Evolutionary conservation across 352 stramenopile species (phyloP).

Genomic region (Phytopythium cucurbitacearum): DNA sequence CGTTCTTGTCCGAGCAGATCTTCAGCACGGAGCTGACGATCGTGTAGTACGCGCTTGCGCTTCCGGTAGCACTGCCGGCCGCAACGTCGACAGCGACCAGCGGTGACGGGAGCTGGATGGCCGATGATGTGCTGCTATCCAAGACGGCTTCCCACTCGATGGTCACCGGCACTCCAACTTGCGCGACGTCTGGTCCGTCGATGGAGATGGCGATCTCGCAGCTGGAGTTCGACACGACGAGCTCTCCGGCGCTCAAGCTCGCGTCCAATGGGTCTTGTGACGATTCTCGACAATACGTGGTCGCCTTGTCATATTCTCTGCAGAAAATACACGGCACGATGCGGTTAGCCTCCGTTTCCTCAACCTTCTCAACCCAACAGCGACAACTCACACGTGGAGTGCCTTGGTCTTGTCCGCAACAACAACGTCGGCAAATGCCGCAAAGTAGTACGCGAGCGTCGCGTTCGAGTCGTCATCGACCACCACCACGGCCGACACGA

Average conservation of each 20-base stretch:
- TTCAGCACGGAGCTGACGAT: constrained; percentile 42
- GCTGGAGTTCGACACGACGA: constrained; percentile 28
- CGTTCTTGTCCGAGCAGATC: constrained; percentile 26
- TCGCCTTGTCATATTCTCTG: constrained; percentile 25
- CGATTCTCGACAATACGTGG: constrained; percentile 48
- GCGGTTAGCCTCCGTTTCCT: constrained; percentile 1
- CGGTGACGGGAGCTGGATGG: constrained; percentile 41
- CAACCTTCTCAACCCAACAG: neutral
- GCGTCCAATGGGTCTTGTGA: constrained; percentile 28
- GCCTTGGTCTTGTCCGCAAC: constrained; percentile 15
- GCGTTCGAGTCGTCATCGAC: constrained; percentile 31
- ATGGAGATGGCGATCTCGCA: constrained; percentile 43
- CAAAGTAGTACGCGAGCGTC: constrained; percentile 44
- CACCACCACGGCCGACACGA: constrained; percentile 39
- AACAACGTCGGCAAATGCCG: constrained; percentile 36
- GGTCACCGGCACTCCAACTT: constrained; percentile 10
- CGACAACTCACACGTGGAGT: constrained; percentile 13
- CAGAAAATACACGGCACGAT: neutral
- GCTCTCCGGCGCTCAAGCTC: constrained; percentile 14
- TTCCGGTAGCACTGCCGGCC: constrained; percentile 2
- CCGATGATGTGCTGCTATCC: constrained; percentile 20
- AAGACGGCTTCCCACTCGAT: constrained; percentile 39
- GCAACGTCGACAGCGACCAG: constrained; percentile 21
- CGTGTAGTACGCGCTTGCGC: constrained; percentile 33
- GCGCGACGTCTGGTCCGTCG: constrained; percentile 21